Evolutionary conservation across 441 rosid genomes (phyloP), one percentile per base, ranked within the genome.

Genomic region (Syzygium syzygioides): DNA sequence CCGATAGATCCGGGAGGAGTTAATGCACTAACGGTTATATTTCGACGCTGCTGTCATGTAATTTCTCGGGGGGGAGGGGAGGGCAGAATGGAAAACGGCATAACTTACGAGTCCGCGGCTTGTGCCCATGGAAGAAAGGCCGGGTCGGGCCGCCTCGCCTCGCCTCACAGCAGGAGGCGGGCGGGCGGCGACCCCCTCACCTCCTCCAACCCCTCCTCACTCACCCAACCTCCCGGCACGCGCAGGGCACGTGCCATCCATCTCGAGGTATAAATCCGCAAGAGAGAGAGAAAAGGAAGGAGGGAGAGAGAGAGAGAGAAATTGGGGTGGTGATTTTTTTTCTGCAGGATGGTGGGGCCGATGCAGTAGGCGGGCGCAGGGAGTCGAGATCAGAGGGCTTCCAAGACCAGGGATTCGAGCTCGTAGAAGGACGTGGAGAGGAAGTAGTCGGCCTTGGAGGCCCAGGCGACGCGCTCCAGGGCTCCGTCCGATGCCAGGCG

Each of bases 321-420:
- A 66, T 18, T 9, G 48, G 34, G 34, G n/a, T 7, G 14, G 62
- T 57, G 62, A 57, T 9, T 26, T 23, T 41, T n/a, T 64, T 30
- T 64, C 52, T 41, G 83, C 83, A 23, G 34, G 34, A 32, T 32
- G 34, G 34, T 32, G 28, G 95, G 95, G 86, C 94, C 94, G 1
- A 91, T 30, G 4, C 92, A 41, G n/a, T 93, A 94, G 26, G 92
- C 89, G 4, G 95, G 93, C 28, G 87, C 53, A 15, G 62, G 14
- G 7, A 90, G 55, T 37, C 45, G 88, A 68, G 84, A 79, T 20
- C 55, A 62, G 13, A 91, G 55, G 17, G 41, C 28, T 12, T 91
- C 92, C 19, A 90, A 48, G n/a, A 89, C 91, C 88, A 85, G 86
- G 9, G 89, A 85, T 88, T 94, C 96, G 9, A 93, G 93, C 88